phyloP scores from a whole-genome alignment of 2,329 filamentous ascomycete genomes.

The Sarocladiaceae sp. region DNA sequence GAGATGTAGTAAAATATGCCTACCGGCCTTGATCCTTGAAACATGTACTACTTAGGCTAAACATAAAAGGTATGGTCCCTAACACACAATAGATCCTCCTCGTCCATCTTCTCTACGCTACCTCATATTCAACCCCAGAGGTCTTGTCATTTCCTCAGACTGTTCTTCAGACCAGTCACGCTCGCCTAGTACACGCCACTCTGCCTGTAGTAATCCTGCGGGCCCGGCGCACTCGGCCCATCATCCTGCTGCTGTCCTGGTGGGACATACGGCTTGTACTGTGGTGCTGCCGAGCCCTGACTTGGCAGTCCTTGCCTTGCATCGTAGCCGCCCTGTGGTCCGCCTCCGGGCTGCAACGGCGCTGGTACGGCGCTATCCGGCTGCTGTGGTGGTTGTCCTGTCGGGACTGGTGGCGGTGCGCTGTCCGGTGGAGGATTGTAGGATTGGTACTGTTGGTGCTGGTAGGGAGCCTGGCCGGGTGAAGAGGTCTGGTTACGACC shows the following conservation, averaged over 20 bases:
- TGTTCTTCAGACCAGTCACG: neutral
- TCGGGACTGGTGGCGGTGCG: conserved; percentile 38
- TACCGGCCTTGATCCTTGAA: neutral
- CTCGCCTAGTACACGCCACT: conserved; percentile 24
- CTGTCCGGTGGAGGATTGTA: conserved; percentile 32
- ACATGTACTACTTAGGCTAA: neutral
- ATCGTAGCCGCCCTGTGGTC: conserved; percentile 37
- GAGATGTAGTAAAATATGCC: too few species aligned
- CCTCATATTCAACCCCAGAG: neutral
- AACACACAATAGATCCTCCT: neutral
- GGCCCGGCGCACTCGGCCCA: conserved; percentile 45
- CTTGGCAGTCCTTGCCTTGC: conserved; percentile 47
- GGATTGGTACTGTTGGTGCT: conserved; percentile 36
- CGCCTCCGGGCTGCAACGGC: conserved; percentile 40
- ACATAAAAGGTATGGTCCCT: neutral
- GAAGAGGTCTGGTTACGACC: conserved; percentile 17
- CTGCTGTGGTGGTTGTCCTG: conserved; percentile 26
- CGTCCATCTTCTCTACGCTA: neutral
- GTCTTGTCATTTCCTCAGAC: neutral
- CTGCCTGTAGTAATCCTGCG: conserved; percentile 54
- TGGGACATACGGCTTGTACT: conserved; percentile 60
- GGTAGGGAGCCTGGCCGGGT: conserved; percentile 11
- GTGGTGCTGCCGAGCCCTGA: conserved; percentile 36
- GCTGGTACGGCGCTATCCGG: conserved; percentile 32
- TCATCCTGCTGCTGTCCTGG: conserved; percentile 27